Evolutionary conservation across 805 yeast species (phyloP).

Genomic region (Wickerhamomyces sydowiorum): DNA sequence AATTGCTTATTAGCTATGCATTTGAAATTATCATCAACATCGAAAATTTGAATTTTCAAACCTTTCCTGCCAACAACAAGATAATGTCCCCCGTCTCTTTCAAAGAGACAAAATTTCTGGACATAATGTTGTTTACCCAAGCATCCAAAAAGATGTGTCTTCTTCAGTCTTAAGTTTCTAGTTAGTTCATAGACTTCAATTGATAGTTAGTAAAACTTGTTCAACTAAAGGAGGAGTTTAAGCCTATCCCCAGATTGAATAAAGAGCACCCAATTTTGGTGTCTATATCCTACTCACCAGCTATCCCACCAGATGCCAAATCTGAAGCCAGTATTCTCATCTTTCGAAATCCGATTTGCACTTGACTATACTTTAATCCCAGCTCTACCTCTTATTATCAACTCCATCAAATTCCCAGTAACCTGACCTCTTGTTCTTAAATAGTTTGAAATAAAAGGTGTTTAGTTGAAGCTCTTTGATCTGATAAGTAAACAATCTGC

Average conservation of each 20-base stretch:
- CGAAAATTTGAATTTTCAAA: slow-evolving; percentile 10
- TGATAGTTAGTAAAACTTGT: neutral
- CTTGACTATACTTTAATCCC: neutral
- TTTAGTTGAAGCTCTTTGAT: neutral
- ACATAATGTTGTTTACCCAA: slow-evolving; percentile 9
- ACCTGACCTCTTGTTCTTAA: neutral
- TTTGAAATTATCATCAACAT: slow-evolving; percentile 4
- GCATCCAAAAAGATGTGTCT: slow-evolving; percentile 3
- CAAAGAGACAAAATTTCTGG: slow-evolving; percentile 10
- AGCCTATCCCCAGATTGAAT: neutral
- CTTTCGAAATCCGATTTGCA: neutral
- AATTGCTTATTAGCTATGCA: slow-evolving; percentile 10
- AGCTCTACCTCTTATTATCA: neutral
- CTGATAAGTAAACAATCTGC: neutral
- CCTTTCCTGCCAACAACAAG: slow-evolving; percentile 15
- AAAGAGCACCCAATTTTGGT: neutral
- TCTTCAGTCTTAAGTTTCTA: slow-evolving; percentile 1
- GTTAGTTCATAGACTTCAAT: neutral
- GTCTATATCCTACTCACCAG: slow-evolving; percentile 1
- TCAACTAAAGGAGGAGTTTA: no score
- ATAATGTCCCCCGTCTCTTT: slow-evolving; percentile 2
- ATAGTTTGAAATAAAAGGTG: neutral
- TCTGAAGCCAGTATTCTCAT: neutral
- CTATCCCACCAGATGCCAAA: slow-evolving; percentile 2
- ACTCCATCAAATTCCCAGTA: neutral